Conservation (phyloP, 495 filamentous ascomycete genomes). For the Pyrenula massariospora region DNA sequence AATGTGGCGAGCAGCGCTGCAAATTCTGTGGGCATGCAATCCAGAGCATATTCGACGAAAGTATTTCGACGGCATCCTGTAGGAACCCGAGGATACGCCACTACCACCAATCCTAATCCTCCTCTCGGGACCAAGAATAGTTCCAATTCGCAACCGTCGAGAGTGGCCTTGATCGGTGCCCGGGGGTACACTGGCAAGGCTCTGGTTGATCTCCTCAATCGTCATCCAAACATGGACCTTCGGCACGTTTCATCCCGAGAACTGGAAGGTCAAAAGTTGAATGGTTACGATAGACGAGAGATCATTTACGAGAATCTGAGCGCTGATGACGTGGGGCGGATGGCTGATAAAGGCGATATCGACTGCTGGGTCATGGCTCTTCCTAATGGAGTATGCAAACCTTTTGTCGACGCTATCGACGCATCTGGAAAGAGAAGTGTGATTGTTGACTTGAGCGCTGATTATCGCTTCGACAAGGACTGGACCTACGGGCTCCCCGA, state of each 20-base stretch:
- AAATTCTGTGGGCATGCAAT: constrained; percentile 37
- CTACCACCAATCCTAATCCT: constrained; percentile 90
- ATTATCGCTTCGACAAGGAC: constrained; percentile 80
- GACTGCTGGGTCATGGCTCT: constrained; percentile 99
- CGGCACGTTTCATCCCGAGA: constrained; percentile 91
- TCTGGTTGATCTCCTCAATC: constrained; percentile 77
- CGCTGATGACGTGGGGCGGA: constrained; percentile 78
- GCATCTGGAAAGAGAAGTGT: constrained; percentile 60
- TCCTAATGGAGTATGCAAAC: constrained; percentile 94
- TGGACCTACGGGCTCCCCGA: constrained; percentile 98
- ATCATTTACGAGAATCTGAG: constrained; percentile 88
- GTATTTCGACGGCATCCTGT: background rate
- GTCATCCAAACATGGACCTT: constrained; percentile 90
- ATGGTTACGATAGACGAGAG: constrained; percentile 87
- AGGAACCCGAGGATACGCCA: constrained; percentile 20
- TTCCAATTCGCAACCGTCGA: constrained; percentile 68
- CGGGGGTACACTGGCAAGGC: constrained; percentile 95
- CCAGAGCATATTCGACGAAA: constrained; percentile 51
- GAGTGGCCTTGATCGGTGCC: constrained; percentile 86
- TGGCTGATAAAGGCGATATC: constrained; percentile 84
- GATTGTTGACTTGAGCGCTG: constrained; percentile 87
- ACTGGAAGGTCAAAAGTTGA: constrained; percentile 76
- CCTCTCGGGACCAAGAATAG: constrained; percentile 90
- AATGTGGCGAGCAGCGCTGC: constrained; percentile 39
- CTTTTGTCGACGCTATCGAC: constrained; percentile 85